phyloP scores from a whole-genome alignment of 2,329 filamentous ascomycete species.

The Aspergillus sp. region DNA sequence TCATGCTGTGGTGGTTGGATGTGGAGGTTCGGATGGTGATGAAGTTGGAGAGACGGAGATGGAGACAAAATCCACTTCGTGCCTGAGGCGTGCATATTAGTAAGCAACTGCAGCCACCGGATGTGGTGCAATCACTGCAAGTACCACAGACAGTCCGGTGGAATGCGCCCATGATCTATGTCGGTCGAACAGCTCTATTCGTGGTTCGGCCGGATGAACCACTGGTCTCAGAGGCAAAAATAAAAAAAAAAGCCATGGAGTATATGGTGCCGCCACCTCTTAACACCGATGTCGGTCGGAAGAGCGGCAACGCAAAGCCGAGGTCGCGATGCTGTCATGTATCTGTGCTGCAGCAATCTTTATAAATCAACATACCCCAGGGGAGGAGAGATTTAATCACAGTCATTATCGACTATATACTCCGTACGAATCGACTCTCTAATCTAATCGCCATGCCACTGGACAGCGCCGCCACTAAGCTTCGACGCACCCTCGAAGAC shows the following conservation, averaged over 20 bases:
- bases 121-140: too few species aligned
- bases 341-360: not conserved
- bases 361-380: too few species aligned
- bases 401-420: too few species aligned
- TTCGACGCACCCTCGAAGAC: conserved; percentile 34
- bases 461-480: conserved; percentile 27
- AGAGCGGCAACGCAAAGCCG: not conserved
- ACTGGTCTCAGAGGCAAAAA: not conserved
- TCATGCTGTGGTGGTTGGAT: not conserved
- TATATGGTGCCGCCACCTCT: not conserved
- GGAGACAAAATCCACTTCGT: not conserved
- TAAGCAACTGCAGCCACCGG: not conserved
- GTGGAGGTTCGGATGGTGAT: conserved; percentile 3
- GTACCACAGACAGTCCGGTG: too few species aligned
- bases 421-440: not conserved
- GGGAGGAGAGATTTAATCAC: too few species aligned
- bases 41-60: conserved; percentile 10
- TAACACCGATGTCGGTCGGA: not conserved
- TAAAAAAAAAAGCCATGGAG: not conserved
- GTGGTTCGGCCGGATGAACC: too few species aligned
- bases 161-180: not conserved
- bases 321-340: not conserved
- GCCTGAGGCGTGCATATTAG: not conserved
- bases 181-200: too few species aligned
- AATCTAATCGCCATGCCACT: conserved; percentile 18